Evolutionary conservation across 2,329 filamentous ascomycete species (phyloP), one percentile per base, ranked within the genome.

Genomic region (Bipolaris oryzae): DNA sequence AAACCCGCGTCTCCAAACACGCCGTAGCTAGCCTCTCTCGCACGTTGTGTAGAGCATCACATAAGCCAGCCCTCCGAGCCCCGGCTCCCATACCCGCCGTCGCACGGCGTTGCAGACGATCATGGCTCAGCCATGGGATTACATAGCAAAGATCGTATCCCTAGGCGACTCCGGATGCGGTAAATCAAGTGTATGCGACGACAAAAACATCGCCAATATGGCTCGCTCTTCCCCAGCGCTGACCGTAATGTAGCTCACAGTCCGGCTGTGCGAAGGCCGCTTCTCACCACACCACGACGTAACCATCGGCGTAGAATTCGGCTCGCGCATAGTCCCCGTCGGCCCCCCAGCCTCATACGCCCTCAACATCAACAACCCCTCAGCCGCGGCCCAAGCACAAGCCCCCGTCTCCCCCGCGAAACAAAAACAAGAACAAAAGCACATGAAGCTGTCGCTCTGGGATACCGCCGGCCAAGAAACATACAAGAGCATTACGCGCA

Each of bases 121-220:
- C 43, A 82, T 82, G 79, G 71, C 82, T 62, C 85, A 88, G 72
- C 89, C 92, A 78, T 98, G 94, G 94, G 92, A 98, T 81, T 98
- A 96, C 82, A 99, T 98, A 75, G 93, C 94, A 77, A 99, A 99
- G 80, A 91, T 99, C 70, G 94, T 98, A 74, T 96, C 92, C 81
- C 92, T 99, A 72, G 95, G 95, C 77, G 95, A 98, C 81, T 95
- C 90, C 43, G 95, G 93, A 75, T 96, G 92, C 74, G 95, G 95
- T 73, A 99, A 99, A 83, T 96, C 92, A 55, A 87, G 84, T 75
- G 84, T 86, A 78, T 47, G 53, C 44, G 28, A 34, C 46, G 25
- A 10, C 25, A 3, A 28, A n/a, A n/a, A n/a, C 7, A 28, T 7
- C 25, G 4, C 9, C 25, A 28, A 6, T 2, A 35, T 41, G 39